Evolutionary conservation across 345 rosid species (phyloP), one percentile per base, ranked within the genome.

Genomic region (Turritis glabra): DNA sequence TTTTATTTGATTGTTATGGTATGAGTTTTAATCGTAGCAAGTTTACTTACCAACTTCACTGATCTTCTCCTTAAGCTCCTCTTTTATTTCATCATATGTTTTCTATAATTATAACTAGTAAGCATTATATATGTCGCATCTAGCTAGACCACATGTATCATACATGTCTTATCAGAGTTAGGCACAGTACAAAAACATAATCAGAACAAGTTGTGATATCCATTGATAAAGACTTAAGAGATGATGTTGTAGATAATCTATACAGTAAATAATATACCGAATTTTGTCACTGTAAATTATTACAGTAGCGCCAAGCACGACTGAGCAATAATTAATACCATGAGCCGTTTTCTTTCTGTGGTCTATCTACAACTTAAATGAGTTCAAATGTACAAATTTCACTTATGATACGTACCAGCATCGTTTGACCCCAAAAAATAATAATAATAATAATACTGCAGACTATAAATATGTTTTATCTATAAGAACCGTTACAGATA

Each of bases 291-390:
- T 15, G 2, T 64, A 14, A 27, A 18, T 18, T 30, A 29, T 26
- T 43, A n/a, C 17, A 46, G 25, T 43, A 44, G 68, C n/a, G 10
- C 17, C 68, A 63, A 30, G 46, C 18, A n/a, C n/a, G 38, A 63
- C 33, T 48, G 30, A 11, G 43, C 56, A 30, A 65, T 64, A 46
- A 57, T 15, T 56, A 32, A 46, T 71, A 26, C 40, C 26, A 48
- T 35, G 37, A 25, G 59, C 17, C 67, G 27, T 60, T 60, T 71
- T 48, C 67, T 71, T 59, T 59, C 3, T 60, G 59, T 71, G 67
- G 67, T 48, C 56, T 59, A 35, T 71, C 59, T 18, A 48, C 68
- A 7, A 22, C 22, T 48, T 2, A 3, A 23, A n/a, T 48, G 32
- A 32, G 17, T 27, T 57, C 30, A 29, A 14, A 11, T 10, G 8